Conservation (phyloP, 2,329 filamentous ascomycete species). For the Thelonectria blattea region DNA sequence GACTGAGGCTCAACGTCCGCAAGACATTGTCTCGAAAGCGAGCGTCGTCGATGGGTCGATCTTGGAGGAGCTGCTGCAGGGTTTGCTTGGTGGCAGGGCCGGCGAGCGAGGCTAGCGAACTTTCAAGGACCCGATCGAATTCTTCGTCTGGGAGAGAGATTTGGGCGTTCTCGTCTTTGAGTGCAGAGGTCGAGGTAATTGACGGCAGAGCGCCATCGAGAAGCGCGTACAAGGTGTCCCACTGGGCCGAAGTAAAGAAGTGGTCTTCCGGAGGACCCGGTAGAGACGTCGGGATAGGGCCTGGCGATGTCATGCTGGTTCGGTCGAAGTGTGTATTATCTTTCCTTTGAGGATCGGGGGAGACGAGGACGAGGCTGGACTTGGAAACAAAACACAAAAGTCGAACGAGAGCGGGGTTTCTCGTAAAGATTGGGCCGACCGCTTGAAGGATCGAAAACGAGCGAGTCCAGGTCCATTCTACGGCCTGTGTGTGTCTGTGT, state of each 20-base stretch:
- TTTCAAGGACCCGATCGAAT: constrained; percentile 54
- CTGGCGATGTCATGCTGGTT: constrained; percentile 26
- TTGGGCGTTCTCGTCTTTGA: constrained; percentile 48
- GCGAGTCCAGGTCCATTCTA: neutral
- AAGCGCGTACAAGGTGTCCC: constrained; percentile 60
- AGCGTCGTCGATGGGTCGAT: constrained; percentile 57
- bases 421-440: neutral
- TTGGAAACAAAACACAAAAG: neutral
- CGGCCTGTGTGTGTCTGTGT: neutral
- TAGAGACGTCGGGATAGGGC: constrained; percentile 32
- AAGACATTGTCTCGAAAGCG: constrained; percentile 58
- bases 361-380: too few species aligned
- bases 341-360: neutral
- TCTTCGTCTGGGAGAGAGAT: constrained; percentile 56
- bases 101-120: constrained; percentile 44
- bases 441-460: neutral
- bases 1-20: constrained; percentile 47
- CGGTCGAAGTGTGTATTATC: neutral
- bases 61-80: constrained; percentile 59
- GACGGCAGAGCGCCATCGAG: constrained; percentile 67
- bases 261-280: constrained; percentile 38
- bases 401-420: neutral
- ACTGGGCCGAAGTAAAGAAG: constrained; percentile 57
- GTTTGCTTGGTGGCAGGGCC: constrained; percentile 49
- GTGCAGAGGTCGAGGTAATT: constrained; percentile 52